These are phyloP conservation scores for Lizonia empirigonia DNA, from an alignment of 2,329 filamentous ascomycete genomes.

Conservation along the genomic window DNA sequence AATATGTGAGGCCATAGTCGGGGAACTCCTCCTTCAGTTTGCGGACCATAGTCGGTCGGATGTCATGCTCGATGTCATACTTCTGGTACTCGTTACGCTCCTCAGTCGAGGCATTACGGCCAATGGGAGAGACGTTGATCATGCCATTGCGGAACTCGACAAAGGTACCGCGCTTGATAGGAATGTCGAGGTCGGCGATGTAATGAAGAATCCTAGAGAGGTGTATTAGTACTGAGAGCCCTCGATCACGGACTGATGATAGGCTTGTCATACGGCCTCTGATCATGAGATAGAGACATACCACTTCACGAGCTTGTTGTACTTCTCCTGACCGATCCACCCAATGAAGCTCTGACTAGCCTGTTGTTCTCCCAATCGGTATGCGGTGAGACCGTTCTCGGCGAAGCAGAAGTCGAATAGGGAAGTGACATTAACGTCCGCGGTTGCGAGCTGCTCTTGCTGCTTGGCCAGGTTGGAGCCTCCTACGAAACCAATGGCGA, in stretches of 20 bases:
- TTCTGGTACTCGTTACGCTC: slow-evolving; percentile 83
- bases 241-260: not conserved
- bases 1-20: slow-evolving; percentile 86
- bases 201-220: slow-evolving; percentile 68
- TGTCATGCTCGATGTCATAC: slow-evolving; percentile 78
- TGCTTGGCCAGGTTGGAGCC: slow-evolving; percentile 92
- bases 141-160: slow-evolving; percentile 90
- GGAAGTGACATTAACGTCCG: slow-evolving; percentile 69
- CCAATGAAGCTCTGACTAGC: slow-evolving; percentile 84
- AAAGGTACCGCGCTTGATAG: slow-evolving; percentile 82
- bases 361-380: slow-evolving; percentile 77
- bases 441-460: slow-evolving; percentile 87
- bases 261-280: not conserved
- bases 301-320: slow-evolving; percentile 76
- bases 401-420: slow-evolving; percentile 98
- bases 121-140: slow-evolving; percentile 84
- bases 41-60: slow-evolving; percentile 77
- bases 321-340: slow-evolving; percentile 85
- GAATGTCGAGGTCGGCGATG: slow-evolving; percentile 81
- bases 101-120: slow-evolving; percentile 79
- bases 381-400: slow-evolving; percentile 94
- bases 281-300: slow-evolving; percentile 20
- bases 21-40: slow-evolving; percentile 80
- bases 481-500: slow-evolving; percentile 89
- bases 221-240: slow-evolving; percentile 41